These are phyloP conservation scores for Chaetothyriales sp. DNA, from an alignment of 2,329 filamentous ascomycete species.

Conservation along the genomic window DNA sequence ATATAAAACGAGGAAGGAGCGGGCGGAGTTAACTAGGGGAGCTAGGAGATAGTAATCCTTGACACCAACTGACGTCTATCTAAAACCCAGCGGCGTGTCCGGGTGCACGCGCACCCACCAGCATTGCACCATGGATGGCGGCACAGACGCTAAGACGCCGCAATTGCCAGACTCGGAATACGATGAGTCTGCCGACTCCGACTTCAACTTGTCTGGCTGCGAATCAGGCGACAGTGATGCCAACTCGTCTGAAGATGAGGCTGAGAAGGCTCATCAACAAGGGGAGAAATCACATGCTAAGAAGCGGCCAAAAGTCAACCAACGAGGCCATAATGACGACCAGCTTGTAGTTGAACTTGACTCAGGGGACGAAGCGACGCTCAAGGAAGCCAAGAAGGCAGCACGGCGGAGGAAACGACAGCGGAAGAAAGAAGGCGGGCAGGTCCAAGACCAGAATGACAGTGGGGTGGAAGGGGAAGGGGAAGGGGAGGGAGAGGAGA, in stretches of 20 bases:
- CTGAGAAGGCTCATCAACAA: background rate
- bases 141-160: background rate
- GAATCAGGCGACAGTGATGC: conserved; percentile 4
- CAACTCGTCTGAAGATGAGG: conserved; percentile 10
- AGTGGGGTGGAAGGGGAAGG: conserved; percentile 19
- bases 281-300: conserved; percentile 12
- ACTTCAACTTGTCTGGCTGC: conserved; percentile 12
- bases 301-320: conserved; percentile 14
- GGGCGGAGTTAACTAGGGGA: background rate
- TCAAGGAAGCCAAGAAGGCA: conserved; percentile 29
- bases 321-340: conserved; percentile 11
- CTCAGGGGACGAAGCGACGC: conserved; percentile 43
- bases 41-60: background rate
- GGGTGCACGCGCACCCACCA: background rate
- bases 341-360: conserved; percentile 28
- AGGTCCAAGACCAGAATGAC: conserved; percentile 20
- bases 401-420: background rate
- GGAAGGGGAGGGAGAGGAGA: conserved; percentile 21
- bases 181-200: conserved; percentile 18
- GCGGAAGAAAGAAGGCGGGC: conserved; percentile 24
- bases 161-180: conserved; percentile 6
- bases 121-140: background rate
- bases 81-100: background rate
- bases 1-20: background rate
- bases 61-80: background rate